Evolutionary conservation across 2,329 filamentous ascomycete genomes (phyloP).

Genomic region (Neonectria neomacrospora): DNA sequence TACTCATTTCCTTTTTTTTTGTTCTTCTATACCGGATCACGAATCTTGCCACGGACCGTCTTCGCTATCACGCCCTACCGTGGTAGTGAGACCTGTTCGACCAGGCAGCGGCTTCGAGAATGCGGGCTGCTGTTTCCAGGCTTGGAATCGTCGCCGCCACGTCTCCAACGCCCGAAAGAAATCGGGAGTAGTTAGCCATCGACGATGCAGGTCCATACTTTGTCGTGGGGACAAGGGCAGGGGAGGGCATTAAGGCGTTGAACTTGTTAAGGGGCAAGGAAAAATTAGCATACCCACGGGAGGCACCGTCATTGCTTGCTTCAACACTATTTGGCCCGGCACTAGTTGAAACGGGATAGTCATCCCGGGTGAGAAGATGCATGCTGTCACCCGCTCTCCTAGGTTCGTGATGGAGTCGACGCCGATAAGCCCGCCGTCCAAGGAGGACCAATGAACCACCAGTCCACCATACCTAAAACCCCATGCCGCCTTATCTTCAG

Average conservation of each 20-base stretch:
- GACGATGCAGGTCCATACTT: background rate
- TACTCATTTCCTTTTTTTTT: conserved; percentile 23
- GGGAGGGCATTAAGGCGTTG: conserved; percentile 9
- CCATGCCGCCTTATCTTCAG: background rate
- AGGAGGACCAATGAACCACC: background rate
- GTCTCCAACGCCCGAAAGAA: conserved; percentile 2
- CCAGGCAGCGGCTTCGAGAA: conserved; percentile 25
- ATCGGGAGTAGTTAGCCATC: conserved; percentile 5
- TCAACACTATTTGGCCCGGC: conserved; percentile 18
- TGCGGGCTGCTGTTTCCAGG: conserved; percentile 17
- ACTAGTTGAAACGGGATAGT: conserved; percentile 27
- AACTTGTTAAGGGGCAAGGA: background rate
- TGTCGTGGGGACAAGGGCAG: background rate
- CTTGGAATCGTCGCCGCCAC: conserved; percentile 8
- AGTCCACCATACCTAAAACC: background rate
- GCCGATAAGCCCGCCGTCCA: conserved; percentile 15
- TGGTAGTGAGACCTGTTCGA: conserved; percentile 28
- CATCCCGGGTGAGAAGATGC: conserved; percentile 10
- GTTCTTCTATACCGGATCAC: conserved; percentile 24
- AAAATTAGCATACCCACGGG: conserved; percentile 9
- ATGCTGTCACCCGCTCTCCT: conserved; percentile 20
- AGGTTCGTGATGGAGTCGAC: conserved; percentile 2
- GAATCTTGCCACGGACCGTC: conserved; percentile 5
- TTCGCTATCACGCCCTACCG: conserved; percentile 10
- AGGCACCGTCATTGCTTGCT: conserved; percentile 4